phyloP scores from a whole-genome alignment of 192 early-diverging fungal genomes.

The Kappamyces sp. region DNA sequence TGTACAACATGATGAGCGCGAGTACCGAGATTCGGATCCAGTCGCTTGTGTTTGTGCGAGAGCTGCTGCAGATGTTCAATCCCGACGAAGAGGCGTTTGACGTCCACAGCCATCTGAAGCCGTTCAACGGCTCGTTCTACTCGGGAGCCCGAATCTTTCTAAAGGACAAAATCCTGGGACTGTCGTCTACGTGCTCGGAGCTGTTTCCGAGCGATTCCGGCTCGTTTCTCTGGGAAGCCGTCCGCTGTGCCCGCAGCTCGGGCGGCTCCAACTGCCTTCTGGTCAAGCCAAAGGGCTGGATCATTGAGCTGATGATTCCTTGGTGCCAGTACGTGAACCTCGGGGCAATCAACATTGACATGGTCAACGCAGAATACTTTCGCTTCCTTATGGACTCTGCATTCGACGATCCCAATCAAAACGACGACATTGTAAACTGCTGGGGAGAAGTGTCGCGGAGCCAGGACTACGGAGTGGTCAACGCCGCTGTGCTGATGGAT shows the following conservation, averaged over 20 bases:
- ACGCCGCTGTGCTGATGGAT: constrained; percentile 31
- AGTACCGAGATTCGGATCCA: constrained; percentile 28
- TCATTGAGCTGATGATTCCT: constrained; percentile 38
- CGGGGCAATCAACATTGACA: constrained; percentile 22
- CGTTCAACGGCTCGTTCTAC: constrained; percentile 29
- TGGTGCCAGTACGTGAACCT: constrained; percentile 39
- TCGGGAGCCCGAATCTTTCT: constrained; percentile 17
- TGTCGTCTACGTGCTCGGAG: constrained; percentile 27
- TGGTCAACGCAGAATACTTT: constrained; percentile 39
- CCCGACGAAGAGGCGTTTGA: constrained; percentile 23
- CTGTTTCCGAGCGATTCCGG: constrained; percentile 34
- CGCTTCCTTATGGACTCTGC: constrained; percentile 44
- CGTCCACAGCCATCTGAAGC: constrained; percentile 18
- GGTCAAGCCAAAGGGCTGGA: constrained; percentile 29
- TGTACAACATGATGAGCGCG: constrained; percentile 36
- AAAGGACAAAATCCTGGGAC: constrained; percentile 18
- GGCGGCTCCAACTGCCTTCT: constrained; percentile 13
- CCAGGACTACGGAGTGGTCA: constrained; percentile 28
- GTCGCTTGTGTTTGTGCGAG: constrained; percentile 33
- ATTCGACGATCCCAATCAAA: constrained; percentile 27
- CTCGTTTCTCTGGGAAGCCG: constrained; percentile 47
- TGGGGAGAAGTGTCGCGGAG: constrained; percentile 27
- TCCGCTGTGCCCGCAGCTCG: constrained; percentile 35
- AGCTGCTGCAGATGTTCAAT: constrained; percentile 39
- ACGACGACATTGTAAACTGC: constrained; percentile 29